Conservation (phyloP, 176 grass and related monocot species). For the Chrysopogon serrulatus region DNA sequence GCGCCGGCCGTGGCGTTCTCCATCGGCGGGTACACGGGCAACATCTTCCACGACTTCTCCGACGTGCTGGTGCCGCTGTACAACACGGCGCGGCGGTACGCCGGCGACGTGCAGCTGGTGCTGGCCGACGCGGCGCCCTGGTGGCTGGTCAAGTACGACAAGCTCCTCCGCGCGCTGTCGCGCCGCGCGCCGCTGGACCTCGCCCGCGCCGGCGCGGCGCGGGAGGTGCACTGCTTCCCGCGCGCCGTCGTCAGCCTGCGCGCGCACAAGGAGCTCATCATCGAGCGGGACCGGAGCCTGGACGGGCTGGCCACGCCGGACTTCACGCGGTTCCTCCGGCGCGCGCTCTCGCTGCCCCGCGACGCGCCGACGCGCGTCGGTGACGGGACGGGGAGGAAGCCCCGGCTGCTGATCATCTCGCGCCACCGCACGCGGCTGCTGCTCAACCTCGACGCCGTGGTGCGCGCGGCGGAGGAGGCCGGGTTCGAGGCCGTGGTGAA, state of each 20-base stretch:
- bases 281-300: conserved; percentile 37
- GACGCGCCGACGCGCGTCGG: conserved; percentile 37
- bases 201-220: conserved; percentile 7
- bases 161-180: conserved; percentile 54
- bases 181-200: conserved; percentile 44
- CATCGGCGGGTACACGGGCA: conserved; percentile 83
- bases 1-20: conserved; percentile 66
- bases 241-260: conserved; percentile 54
- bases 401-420: conserved; percentile 75
- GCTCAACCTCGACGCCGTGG: conserved; percentile 46
- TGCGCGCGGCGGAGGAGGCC: conserved; percentile 40
- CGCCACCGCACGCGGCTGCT: conserved; percentile 48
- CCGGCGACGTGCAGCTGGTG: conserved; percentile 68
- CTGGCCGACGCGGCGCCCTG: conserved; percentile 45
- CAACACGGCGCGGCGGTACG: conserved; percentile 42
- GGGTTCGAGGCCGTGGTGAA: conserved; percentile 67
- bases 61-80: conserved; percentile 84
- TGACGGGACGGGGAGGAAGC: conserved; percentile 3
- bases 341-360: conserved; percentile 49
- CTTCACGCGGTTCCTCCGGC: conserved; percentile 71
- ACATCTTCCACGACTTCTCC: conserved; percentile 99
- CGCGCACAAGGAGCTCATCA: conserved; percentile 72
- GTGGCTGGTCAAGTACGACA: conserved; percentile 90
- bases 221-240: conserved; percentile 70
- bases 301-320: conserved; percentile 62